Conservation (phyloP, 1,284 basidiomycete genomes). For the Trametes pubescens region DNA sequence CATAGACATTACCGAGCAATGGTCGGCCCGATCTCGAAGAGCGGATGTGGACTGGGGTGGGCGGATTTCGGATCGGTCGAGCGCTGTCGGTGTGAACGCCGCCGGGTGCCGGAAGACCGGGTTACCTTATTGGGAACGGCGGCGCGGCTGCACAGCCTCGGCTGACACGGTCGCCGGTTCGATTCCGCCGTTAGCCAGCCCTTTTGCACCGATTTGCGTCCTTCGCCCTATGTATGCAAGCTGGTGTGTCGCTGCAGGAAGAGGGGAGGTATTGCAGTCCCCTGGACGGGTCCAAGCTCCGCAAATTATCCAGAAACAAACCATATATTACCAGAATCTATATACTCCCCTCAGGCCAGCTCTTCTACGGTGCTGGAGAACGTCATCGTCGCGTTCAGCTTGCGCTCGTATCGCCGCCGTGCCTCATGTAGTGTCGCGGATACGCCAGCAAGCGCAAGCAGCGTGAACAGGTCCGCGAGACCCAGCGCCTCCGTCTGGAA, state of each 20-base stretch:
- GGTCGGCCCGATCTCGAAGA: background rate
- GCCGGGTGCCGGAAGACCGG: background rate
- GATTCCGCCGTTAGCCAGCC: conserved; percentile 27
- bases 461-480: conserved; percentile 71
- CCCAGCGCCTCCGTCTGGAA: conserved; percentile 92
- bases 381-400: conserved; percentile 48
- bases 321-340: conserved; percentile 24
- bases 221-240: background rate
- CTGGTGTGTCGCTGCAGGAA: too few species aligned
- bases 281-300: background rate
- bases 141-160: background rate
- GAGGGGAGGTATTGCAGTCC: too few species aligned
- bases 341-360: conserved; percentile 46
- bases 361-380: conserved; percentile 49
- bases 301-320: background rate
- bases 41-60: background rate
- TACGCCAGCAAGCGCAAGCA: conserved; percentile 75
- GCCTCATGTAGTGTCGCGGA: conserved; percentile 84
- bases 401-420: conserved; percentile 80
- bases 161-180: conserved; percentile 24
- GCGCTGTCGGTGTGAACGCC: background rate
- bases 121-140: background rate
- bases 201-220: background rate
- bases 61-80: conserved; percentile 1
- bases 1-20: background rate